Conservation (phyloP, 495 filamentous ascomycete genomes). For the Neurospora intermedia region DNA sequence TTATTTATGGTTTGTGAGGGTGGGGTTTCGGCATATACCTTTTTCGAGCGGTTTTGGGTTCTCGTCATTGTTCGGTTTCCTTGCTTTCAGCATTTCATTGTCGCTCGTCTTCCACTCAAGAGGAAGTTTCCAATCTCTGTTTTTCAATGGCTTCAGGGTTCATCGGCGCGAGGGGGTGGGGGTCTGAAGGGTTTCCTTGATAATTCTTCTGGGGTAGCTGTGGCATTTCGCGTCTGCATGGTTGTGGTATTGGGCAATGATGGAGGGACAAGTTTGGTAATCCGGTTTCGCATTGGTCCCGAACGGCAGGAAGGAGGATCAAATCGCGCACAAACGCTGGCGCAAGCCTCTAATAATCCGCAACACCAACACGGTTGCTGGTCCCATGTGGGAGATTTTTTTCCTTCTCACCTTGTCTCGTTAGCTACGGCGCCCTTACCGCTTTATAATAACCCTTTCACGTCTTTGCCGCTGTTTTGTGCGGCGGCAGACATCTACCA, state of each 20-base stretch:
- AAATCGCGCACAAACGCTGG: slow-evolving; percentile 28
- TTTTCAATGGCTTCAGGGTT: slow-evolving; percentile 14
- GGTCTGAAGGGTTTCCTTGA: slow-evolving; percentile 12
- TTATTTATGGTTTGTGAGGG: slow-evolving; percentile 29
- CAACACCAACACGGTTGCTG: slow-evolving; percentile 39
- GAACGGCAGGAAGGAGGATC: not conserved
- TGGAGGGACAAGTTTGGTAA: slow-evolving; percentile 33
- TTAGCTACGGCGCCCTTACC: slow-evolving; percentile 40
- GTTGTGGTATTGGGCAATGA: slow-evolving; percentile 35
- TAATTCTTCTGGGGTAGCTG: slow-evolving; percentile 17
- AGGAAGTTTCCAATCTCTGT: slow-evolving; percentile 11
- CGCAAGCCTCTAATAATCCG: slow-evolving; percentile 37
- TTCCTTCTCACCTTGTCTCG: slow-evolving; percentile 34
- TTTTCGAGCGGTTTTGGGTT: slow-evolving; percentile 14
- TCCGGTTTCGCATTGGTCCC: slow-evolving; percentile 32
- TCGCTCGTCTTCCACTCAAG: slow-evolving; percentile 5
- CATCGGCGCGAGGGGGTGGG: slow-evolving; percentile 16
- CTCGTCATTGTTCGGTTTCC: slow-evolving; percentile 18
- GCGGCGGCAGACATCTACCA: not conserved
- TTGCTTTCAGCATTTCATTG: slow-evolving; percentile 20
- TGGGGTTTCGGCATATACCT: slow-evolving; percentile 42
- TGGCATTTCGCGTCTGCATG: slow-evolving; percentile 30
- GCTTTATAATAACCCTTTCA: slow-evolving; percentile 27
- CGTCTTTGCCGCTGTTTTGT: slow-evolving; percentile 6
- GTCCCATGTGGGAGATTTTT: slow-evolving; percentile 32